These are phyloP conservation scores for Aspergillus cavernicola DNA, from an alignment of 495 filamentous ascomycete species.

Conservation along the genomic window DNA sequence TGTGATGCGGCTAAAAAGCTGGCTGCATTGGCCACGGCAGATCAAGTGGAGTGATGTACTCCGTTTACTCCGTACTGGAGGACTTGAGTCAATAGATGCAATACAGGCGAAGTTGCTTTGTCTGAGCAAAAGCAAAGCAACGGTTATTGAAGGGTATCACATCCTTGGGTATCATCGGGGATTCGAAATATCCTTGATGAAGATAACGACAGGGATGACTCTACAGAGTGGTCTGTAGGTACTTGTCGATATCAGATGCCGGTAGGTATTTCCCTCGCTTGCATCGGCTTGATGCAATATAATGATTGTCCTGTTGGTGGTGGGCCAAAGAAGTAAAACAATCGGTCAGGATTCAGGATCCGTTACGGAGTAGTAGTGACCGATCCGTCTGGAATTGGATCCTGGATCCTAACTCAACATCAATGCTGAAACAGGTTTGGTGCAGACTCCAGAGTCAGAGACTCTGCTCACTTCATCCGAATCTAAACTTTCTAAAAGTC, in stretches of 20 bases:
- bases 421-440: not conserved
- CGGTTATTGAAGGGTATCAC: not conserved
- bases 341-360: not conserved
- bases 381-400: conserved; percentile 4
- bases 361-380: too few species aligned
- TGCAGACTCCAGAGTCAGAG: too few species aligned
- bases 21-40: conserved; percentile 5
- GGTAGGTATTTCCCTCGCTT: not conserved
- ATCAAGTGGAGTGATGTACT: not conserved
- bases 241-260: too few species aligned
- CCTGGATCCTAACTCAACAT: not conserved
- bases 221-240: too few species aligned
- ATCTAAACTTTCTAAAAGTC: too few species aligned
- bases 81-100: not conserved
- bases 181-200: not conserved
- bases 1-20: not conserved
- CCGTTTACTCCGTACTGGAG: too few species aligned
- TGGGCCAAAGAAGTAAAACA: conserved; percentile 5
- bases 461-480: too few species aligned
- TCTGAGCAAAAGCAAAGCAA: not conserved
- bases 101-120: not conserved
- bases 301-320: not conserved
- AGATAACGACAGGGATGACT: not conserved
- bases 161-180: not conserved
- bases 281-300: conserved; percentile 3